Evolutionary conservation across 371 early-diverging fungal genomes (phyloP).

Genomic region (Globomyces sp.): DNA sequence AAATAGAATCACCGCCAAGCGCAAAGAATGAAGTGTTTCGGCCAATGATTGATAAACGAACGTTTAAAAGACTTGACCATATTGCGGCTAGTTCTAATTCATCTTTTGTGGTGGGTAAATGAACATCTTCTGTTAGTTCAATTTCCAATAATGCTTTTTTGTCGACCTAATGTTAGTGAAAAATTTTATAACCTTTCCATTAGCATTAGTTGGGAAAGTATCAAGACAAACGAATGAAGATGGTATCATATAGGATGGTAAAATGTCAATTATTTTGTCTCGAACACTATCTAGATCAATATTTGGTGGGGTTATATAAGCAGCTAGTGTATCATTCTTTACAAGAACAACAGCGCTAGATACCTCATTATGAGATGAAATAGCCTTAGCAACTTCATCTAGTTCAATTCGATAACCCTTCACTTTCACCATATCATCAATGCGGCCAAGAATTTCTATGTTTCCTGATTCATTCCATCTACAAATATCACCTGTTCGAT

Average conservation of each 20-base stretch:
- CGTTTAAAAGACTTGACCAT: conserved; percentile 21
- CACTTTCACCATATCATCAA: conserved; percentile 41
- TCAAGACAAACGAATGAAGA: conserved; percentile 19
- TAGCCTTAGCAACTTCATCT: conserved; percentile 32
- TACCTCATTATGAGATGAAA: not conserved
- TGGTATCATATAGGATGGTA: conserved; percentile 37
- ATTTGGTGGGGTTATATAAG: conserved; percentile 16
- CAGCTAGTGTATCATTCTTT: conserved; percentile 18
- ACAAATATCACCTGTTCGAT: conserved; percentile 40
- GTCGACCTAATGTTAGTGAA: conserved; percentile 14
- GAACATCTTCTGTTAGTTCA: not conserved
- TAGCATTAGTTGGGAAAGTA: conserved; percentile 22
- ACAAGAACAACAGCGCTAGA: conserved; percentile 13
- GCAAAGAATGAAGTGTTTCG: conserved; percentile 19
- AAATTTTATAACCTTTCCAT: conserved; percentile 25
- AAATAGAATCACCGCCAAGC: conserved; percentile 25
- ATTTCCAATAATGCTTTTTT: conserved; percentile 7
- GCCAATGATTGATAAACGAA: conserved; percentile 3
- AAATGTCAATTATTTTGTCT: not conserved
- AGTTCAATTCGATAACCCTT: conserved; percentile 44
- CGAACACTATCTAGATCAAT: conserved; percentile 8
- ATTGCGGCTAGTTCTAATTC: conserved; percentile 17
- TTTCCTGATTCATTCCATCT: conserved; percentile 27
- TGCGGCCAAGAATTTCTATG: conserved; percentile 27
- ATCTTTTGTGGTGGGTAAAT: conserved; percentile 8